Evolutionary conservation across 2,329 filamentous ascomycete species (phyloP), one percentile per base, ranked within the genome.

Genomic region (Intubia oerlemansii): DNA sequence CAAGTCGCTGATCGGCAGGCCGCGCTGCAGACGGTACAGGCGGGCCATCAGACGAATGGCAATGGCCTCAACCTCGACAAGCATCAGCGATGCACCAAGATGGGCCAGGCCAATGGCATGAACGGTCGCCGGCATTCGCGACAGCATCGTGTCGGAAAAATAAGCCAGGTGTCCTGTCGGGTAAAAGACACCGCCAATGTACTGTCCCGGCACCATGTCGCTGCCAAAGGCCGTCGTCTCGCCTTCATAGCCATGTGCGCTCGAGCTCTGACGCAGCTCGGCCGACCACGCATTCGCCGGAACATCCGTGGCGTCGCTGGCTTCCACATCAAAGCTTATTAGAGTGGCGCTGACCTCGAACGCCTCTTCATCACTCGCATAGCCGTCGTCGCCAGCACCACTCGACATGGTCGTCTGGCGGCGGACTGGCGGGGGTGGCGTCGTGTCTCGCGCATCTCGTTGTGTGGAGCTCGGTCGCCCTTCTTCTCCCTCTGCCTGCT

Each of bases 311-410:
- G 59, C 50, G 26, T 67, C 63, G 4, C 55, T 59, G 1, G 63
- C 58, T 36, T 70, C 65, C 17, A 69, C 62, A 32, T 70, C 65
- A 32, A 70, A 68, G 36, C 61, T 67, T 29, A 70, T 67, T 5
- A 69, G 46, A 0, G 63, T 66, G 2, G 62, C 57, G 31, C 56
- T 63, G 15, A 67, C 48, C 27, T 57, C 52, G 27, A 65, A 63
- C 10, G 40, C 38, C 21, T 58, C 50, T 11, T 63, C 63, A 30
- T 68, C 64, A 26, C 68, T 65, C 10, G 54, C 62, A 9, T 50
- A 57, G 33, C 60, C 63, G 23, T 65, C 62, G 32, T 61, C 57
- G 9, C 32, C 34, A 7, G 30, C 30, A 14, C 33, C 23, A 18
- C 34, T 34, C 5, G 60, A 62, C 33, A 59, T 50, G 1, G 54